Base-by-base conservation (phyloP, 2,329 filamentous ascomycete genomes). In the Tricladium varicosporioides region DNA sequence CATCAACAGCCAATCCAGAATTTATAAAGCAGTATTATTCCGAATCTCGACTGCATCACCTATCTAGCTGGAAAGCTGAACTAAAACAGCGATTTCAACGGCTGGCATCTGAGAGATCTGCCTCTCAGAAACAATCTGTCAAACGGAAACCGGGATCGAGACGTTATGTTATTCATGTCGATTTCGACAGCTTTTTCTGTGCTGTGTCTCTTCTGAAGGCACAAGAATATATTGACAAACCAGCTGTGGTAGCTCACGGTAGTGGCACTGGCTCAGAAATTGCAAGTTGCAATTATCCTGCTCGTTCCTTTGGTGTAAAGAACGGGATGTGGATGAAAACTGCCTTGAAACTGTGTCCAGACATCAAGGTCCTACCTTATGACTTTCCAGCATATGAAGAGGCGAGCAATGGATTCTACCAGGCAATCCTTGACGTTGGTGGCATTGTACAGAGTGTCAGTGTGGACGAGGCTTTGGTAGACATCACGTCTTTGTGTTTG, bases 321-420 rank as follows among this genome's bases (percentile, higher is more conserved):
- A 99, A 99, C 65, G 95, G 95, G 40, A 99, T 97, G 94, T 99
- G 95, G 94, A 97, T 99, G 93, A 95, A 93, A 70, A 81, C 82
- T 33, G 94, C 94, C 0, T 79, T 88, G 58, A 87, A 94, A 63
- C 72, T 94, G 15, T 99, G 92, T 68, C 87, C 93, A 0, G 84
- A 91, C 18, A 77, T 99, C 15, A 92, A 95, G 64, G 86, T 97
- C 1, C 71, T 99, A n/a, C 90, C 92, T 0, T 99, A 99, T 66
- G 92, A 99, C 68, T 99, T 97, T 69, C 87, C 89, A 1, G 93
- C 86, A 0, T 99, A 99, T 65, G 94, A 99, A 76, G 88, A 92
- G 58, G 91, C 92, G 1, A 99, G 94, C 68, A 82, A 84, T 55
- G 80, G 84, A 2, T 99, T 99, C 65, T 99, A 99, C 66, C 86